Base-by-base conservation (phyloP, 192 early-diverging fungal species). In the Spizellomyces punctatus region DNA sequence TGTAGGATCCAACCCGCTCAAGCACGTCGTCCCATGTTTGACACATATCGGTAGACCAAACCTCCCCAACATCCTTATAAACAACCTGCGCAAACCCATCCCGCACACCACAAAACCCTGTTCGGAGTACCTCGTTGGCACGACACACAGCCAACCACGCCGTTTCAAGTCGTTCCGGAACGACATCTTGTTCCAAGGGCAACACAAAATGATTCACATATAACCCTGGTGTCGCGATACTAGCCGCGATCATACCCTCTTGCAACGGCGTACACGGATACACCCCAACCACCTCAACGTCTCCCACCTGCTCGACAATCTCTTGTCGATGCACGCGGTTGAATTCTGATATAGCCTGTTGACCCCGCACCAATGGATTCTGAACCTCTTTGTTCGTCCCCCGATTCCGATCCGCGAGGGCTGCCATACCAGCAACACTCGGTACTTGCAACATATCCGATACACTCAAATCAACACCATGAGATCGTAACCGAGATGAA, bases 231-330 rank as follows among this genome's bases (percentile, higher is more conserved):
- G n/a, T n/a, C 46, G 44, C 16, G 27, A 47, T 17, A 42, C 7
- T 67, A 7, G 73, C 46, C 45, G 56, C 72, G 68, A 76, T 63
- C 75, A 76, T 76, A 21, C 36, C 75, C 42, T 66, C 49, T 76
- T 76, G 75, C 54, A 75, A 47, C 36, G 57, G 66, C 5, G 72
- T 46, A 19, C 73, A 76, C 46, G 75, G 75, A 27, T 49, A 76
- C 9, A 71, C 27, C 46, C 49, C n/a, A 5, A 46, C 44, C 10
- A 65, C 16, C 5, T 44, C 64, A 9, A 14, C 64, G 17, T 43
- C 27, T 6, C 60, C 16, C 60, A 62, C 16, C 60, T 62, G 60
- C 41, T 62, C 12, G 0, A 41, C 5, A n/a, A 22, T 41, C 5
- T 16, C 17, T 16, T 17, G 19, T 6, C 16, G 16, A 16, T 41